Conservation (phyloP, 345 rosid species). For the Ceriops decandra region DNA sequence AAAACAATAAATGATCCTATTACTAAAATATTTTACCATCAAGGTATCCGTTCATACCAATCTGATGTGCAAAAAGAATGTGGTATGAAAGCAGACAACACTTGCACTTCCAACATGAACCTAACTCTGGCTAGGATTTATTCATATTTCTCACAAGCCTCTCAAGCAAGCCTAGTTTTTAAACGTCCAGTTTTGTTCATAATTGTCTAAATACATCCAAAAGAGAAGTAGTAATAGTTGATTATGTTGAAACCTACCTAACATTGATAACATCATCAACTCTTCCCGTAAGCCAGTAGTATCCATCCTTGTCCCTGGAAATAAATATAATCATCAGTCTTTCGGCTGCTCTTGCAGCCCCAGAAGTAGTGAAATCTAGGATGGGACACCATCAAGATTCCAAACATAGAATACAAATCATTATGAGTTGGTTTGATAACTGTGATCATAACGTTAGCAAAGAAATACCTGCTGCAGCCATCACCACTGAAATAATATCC, state of each 20-base stretch:
- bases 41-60: too few species aligned
- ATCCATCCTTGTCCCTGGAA: conserved; percentile 93
- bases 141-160: too few species aligned
- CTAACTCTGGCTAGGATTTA: too few species aligned
- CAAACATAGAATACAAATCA: not conserved
- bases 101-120: too few species aligned
- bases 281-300: conserved; percentile 95
- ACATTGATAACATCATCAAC: conserved; percentile 99
- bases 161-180: too few species aligned
- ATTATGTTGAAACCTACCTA: conserved; percentile 45
- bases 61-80: too few species aligned
- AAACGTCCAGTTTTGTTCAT: not conserved
- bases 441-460: not conserved
- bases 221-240: not conserved
- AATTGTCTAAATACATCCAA: not conserved
- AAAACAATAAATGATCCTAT: too few species aligned
- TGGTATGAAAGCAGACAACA: too few species aligned
- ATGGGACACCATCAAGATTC: not conserved
- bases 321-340: conserved; percentile 17
- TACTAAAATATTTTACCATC: too few species aligned
- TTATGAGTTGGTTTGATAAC: not conserved
- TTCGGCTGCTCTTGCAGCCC: not conserved
- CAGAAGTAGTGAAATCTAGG: not conserved
- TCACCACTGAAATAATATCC: conserved; percentile 96
- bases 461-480: conserved; percentile 81